Evolutionary conservation across 805 yeast genomes (phyloP), one percentile per base, ranked within the genome.

Genomic region (Candida maesae): DNA sequence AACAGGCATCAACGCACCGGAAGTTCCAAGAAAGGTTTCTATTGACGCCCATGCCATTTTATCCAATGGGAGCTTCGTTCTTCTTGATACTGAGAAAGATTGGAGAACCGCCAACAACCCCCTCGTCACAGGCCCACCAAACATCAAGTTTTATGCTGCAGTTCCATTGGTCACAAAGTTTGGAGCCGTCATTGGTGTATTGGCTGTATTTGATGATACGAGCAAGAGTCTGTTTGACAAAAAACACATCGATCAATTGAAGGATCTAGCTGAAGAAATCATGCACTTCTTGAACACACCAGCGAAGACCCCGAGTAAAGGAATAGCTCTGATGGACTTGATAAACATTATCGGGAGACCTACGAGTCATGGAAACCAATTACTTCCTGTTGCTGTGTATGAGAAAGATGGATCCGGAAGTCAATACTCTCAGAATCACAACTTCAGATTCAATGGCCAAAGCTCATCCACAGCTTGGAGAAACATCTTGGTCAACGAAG

Each of bases 61-160:
- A 26, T 80, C 89, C 0, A 58, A 66, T 6, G 78, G 69, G 2
- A 68, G 71, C 45, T 74, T 84, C 39, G 64, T 78, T 4, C 49
- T 84, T 7, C 55, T 69, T 5, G 85, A 84, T 56, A 79, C 89
- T 3, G 58, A 77, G 5, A 63, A 64, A 26, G 95, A 84, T 55
- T 84, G 95, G 93, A 67, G 95, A 56, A 73, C 81, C 4, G 52
- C 61, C 14, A 62, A 66, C 30, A 81, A 78, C 51, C 91, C 91
- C 0, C 65, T 82, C 35, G 85, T 84, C 1, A 73, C 68, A 16
- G 79, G 81, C 0, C 65, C 69, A 1, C 89, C 91, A 0, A 61
- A 63, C 42, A 74, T 84, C 38, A 67, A 61, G 41, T 81, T 81
- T 52, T 84, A 82, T 56, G 73, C 79, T 26, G 86, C 84, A 1